Conservation (phyloP, 352 stramenopile species). For the Phytophthora tentaculata region DNA sequence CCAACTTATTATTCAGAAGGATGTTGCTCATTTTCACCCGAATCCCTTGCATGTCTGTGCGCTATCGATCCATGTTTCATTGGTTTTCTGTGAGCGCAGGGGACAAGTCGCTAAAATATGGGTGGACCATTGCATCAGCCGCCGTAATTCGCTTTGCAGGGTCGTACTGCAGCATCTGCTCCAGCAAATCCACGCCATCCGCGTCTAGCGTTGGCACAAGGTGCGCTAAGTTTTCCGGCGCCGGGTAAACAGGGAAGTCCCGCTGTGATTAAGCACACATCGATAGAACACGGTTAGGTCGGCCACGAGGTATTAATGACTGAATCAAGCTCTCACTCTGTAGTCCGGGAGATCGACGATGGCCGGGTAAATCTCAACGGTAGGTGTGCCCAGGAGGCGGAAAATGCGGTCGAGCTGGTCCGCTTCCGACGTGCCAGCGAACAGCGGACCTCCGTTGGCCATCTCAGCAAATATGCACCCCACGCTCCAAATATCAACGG, state of each 20-base stretch:
- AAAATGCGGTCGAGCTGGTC: constrained; percentile 99
- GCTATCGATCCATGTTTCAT: constrained; percentile 21
- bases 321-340: constrained; percentile 55
- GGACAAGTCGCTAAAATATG: constrained; percentile 96
- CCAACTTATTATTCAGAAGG: background rate
- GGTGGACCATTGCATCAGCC: constrained; percentile 95
- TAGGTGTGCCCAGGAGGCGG: constrained; percentile 96
- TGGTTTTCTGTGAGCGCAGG: constrained; percentile 70
- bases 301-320: background rate
- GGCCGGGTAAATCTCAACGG: constrained; percentile 93
- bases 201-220: constrained; percentile 93
- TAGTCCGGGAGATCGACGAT: constrained; percentile 98
- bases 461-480: constrained; percentile 99
- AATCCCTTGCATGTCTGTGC: background rate
- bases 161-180: constrained; percentile 91
- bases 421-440: constrained; percentile 96
- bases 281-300: constrained; percentile 15
- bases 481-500: constrained; percentile 99
- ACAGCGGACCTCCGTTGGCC: constrained; percentile 93
- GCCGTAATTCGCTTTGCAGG: constrained; percentile 93
- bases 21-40: background rate
- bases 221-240: constrained; percentile 85
- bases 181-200: constrained; percentile 93
- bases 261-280: constrained; percentile 45
- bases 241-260: constrained; percentile 93